phyloP scores from a whole-genome alignment of 768 basidiomycete species.

The Scleroderma citrinum region DNA sequence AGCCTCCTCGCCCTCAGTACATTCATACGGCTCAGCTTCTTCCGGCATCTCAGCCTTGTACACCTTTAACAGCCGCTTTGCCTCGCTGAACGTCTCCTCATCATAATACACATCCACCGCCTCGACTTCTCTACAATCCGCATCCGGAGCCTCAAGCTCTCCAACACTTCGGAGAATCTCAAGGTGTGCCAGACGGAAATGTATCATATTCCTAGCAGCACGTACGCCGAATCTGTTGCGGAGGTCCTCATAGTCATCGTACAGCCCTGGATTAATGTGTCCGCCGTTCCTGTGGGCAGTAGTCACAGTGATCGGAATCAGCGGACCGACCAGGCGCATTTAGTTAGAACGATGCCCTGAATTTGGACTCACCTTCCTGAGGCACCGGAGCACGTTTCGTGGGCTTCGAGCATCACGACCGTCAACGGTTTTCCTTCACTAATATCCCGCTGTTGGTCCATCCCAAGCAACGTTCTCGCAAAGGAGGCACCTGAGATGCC shows the following conservation, averaged over 20 bases:
- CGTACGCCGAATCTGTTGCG: slow-evolving; percentile 32
- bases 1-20: slow-evolving; percentile 30
- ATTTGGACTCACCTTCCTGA: slow-evolving; percentile 38
- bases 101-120: slow-evolving; percentile 33
- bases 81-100: slow-evolving; percentile 26
- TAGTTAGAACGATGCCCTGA: too few relatives aligned
- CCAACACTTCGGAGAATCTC: slow-evolving; percentile 27
- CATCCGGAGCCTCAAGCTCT: slow-evolving; percentile 21
- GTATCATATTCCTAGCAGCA: slow-evolving; percentile 35
- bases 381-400: slow-evolving; percentile 50
- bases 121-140: slow-evolving; percentile 27
- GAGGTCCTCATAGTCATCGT: slow-evolving; percentile 38
- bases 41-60: slow-evolving; percentile 49
- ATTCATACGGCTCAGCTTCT: slow-evolving; percentile 30
- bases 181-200: slow-evolving; percentile 36
- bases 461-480: slow-evolving; percentile 33
- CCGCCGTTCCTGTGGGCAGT: slow-evolving; percentile 39
- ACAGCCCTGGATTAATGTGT: slow-evolving; percentile 45
- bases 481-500: slow-evolving; percentile 46
- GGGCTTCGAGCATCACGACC: slow-evolving; percentile 57
- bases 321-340: too few relatives aligned
- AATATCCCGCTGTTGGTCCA: slow-evolving; percentile 20
- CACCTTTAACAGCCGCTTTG: slow-evolving; percentile 36
- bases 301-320: not conserved
- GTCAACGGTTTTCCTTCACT: slow-evolving; percentile 15